Conservation (phyloP, 805 yeast genomes). For the Metschnikowia kofuensis region DNA sequence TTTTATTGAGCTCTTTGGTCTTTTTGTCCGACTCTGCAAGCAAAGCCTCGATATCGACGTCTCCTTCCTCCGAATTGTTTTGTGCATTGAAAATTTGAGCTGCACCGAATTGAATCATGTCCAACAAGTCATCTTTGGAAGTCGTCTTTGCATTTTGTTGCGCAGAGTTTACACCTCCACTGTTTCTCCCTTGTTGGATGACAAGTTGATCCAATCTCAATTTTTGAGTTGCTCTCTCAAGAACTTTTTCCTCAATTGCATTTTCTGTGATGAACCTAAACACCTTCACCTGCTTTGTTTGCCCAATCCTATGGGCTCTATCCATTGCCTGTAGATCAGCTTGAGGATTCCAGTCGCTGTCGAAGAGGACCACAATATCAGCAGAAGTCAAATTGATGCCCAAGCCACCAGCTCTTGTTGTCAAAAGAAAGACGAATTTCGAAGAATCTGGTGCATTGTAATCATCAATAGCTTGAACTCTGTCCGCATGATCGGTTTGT, state of each 20-base stretch:
- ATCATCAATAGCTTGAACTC: constrained; percentile 74
- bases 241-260: constrained; percentile 78
- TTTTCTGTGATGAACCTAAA: constrained; percentile 76
- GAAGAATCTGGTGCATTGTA: constrained; percentile 71
- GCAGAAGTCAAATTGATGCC: constrained; percentile 84
- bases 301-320: constrained; percentile 86
- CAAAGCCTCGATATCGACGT: constrained; percentile 57
- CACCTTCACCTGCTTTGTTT: constrained; percentile 78
- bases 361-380: constrained; percentile 70
- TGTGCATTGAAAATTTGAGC: constrained; percentile 51
- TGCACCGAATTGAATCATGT: constrained; percentile 85
- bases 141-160: constrained; percentile 38
- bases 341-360: constrained; percentile 88
- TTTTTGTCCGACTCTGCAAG: constrained; percentile 60
- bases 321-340: constrained; percentile 90
- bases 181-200: constrained; percentile 68
- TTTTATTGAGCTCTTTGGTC: constrained; percentile 58
- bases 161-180: constrained; percentile 26
- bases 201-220: constrained; percentile 77
- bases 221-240: constrained; percentile 80
- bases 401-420: constrained; percentile 89
- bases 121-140: constrained; percentile 68
- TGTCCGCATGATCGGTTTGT: constrained; percentile 73
- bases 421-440: constrained; percentile 70
- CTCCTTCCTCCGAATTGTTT: constrained; percentile 39